Evolutionary conservation across 257 asterid genomes (phyloP), one percentile per base, ranked within the genome.

Genomic region (Solanum stenotomum): DNA sequence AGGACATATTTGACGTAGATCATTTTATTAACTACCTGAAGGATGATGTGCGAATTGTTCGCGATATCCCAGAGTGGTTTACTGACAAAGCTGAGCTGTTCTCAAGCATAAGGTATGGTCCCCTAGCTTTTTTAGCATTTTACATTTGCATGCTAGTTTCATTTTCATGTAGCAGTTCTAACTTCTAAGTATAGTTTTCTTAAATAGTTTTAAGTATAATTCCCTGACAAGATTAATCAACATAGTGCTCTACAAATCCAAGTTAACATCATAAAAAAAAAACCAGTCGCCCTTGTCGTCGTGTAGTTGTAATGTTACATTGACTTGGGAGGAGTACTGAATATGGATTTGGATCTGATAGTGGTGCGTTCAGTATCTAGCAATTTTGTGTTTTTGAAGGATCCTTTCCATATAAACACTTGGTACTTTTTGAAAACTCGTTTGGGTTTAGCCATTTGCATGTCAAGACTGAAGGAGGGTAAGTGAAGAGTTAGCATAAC

Each of bases 21-120:
- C 99, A 97, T 90, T 97, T 97, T 90, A 93, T 96, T 89, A 96
- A 96, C 91, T 97, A 96, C 91, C 94, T 97, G 91, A 96, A 93
- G 93, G 92, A 95, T 88, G 99, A 96, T 88, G 98, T 97, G 81
- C 95, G 88, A 86, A 97, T 97, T 31, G 98, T 97, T 87, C 98
- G 96, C 25, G 99, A 97, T 92, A 94, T 97, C 79, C 99, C 99
- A 12, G 96, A 94, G 38, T 97, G 99, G 99, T 97, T 97, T 93
- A 95, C 99, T n/a, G 99, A 97, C 93, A 97, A 94, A 92, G 87
- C 98, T 78, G 99, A 97, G 93, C 92, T 97, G 89, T 97, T 96
- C 94, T 90, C 94, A 49, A 96, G 99, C 90, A 97, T 96, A 91
- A 94, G 95, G 99, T 97, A 79, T 75, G 94, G 16, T 44, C 40